phyloP scores from a whole-genome alignment of 1,139 yeast genomes.

The Taphrina populina region DNA sequence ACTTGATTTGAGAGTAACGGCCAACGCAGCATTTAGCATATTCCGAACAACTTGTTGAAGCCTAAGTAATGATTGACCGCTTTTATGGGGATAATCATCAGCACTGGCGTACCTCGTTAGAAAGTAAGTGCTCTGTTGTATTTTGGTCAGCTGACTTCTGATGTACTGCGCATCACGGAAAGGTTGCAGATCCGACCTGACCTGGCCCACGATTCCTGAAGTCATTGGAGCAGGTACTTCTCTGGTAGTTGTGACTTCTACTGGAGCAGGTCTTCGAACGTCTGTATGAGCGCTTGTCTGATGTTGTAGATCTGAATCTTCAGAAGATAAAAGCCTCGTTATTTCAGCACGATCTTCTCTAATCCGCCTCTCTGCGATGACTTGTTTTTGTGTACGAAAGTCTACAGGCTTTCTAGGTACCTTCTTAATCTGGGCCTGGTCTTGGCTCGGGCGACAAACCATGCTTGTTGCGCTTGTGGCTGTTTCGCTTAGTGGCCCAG shows the following conservation, averaged over 20 bases:
- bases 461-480: no score
- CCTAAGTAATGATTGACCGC: neutral
- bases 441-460: no score
- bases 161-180: neutral
- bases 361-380: neutral
- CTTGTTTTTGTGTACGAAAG: conserved; percentile 1
- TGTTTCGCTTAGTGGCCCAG: no score
- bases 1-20: neutral
- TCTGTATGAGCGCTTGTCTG: no score
- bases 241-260: neutral
- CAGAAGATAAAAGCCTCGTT: neutral
- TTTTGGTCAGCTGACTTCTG: neutral
- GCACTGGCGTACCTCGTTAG: conserved; percentile 3
- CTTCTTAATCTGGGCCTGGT: no score
- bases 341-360: conserved; percentile 8
- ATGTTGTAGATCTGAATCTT: no score
- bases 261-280: no score
- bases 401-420: conserved; percentile 9
- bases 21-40: neutral
- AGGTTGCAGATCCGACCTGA: conserved; percentile 6
- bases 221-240: neutral
- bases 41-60: conserved; percentile 1
- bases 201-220: conserved; percentile 2
- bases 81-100: conserved; percentile 8
- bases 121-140: neutral